Base-by-base conservation (phyloP, 2,329 filamentous ascomycete species). In the Colletotrichum echinochloae region DNA sequence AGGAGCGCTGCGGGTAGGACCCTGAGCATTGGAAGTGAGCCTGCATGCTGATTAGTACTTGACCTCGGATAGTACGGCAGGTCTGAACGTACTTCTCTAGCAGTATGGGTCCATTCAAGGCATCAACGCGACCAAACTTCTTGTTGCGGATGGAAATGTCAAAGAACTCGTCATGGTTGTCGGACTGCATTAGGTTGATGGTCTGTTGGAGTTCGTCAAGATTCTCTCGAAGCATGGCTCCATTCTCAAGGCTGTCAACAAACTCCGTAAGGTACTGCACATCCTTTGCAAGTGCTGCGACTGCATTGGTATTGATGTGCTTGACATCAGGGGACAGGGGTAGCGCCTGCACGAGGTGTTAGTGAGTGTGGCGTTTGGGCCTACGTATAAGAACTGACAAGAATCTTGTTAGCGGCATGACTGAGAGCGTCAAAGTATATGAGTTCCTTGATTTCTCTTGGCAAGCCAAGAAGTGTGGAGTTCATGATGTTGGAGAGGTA, bases 401-500 rank as follows among this genome's bases (percentile, higher is more conserved):
- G 81, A 66, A 98, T 96, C 80, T 92, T 94, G 72, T 92, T 92
- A 4, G 94, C 92, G 2, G 96, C 94, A 80, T 99, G 96, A 65
- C 91, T 94, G 44, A 99, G 87, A 0, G 96, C 96, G 78, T 98
- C 96, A 78, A 97, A 98, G 83, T 99, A 98, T 76, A 99, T 97
- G 66, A 98, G 90, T 79, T 97, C 94, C 79, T 98, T 98, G 81
- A 99, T 98, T 77, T 97, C 94, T 37, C 94, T 91, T 0, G 97
- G 96, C n/a, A 99, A 84, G 1, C 95, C 95, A 2, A 99, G 87
- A 6, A 99, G 87, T 0, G 97, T 97, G 0, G 94, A 96, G 78
- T 91, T 95, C 94, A 98, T 98, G 78, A 98, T 98, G 79, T 97
- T 97, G 37, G 92, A 93, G 26, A 99, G 86, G 79, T 98, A 99